A percentile compares a stretch with the other conserved stretches of the same genome.
Conservation (phyloP, 2,329 filamentous ascomycete genomes). For the Phoma sp. region DNA sequence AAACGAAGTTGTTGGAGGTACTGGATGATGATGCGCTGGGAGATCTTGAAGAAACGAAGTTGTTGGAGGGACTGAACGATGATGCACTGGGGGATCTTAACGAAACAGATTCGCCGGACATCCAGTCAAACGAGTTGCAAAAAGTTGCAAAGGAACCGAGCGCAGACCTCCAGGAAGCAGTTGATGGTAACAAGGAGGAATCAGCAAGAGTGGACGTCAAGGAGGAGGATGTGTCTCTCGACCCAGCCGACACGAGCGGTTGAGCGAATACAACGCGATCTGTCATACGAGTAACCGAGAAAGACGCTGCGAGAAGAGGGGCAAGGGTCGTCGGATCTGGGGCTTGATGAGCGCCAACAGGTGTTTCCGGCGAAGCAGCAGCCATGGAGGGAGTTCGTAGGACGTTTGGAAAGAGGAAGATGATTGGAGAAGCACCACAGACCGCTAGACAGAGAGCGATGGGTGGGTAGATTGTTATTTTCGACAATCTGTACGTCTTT, state of each 20-base stretch:
- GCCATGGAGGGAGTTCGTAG: too few relatives aligned
- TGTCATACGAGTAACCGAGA: neutral
- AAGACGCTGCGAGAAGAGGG: too few relatives aligned
- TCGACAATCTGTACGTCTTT: too few relatives aligned
- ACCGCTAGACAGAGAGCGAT: too few relatives aligned
- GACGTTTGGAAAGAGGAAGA: too few relatives aligned
- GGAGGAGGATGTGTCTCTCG: neutral
- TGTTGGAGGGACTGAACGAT: too few relatives aligned
- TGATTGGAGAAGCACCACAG: too few relatives aligned
- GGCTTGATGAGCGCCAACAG: neutral
- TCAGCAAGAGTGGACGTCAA: neutral
- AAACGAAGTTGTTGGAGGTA: neutral
- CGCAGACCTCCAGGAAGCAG: neutral
- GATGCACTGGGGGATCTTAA: conserved; percentile 24
- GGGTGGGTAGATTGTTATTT: too few relatives aligned
- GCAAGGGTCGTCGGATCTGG: neutral
- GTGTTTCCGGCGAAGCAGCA: neutral
- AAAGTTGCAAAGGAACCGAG: neutral
- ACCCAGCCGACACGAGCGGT: neutral
- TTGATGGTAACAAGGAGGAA: neutral
- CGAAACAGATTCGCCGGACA: neutral
- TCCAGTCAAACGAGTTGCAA: neutral
- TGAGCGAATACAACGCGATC: neutral
- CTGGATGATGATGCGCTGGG: conserved; percentile 17
- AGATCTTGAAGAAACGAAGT: conserved; percentile 12